These are phyloP conservation scores for Aspergillus nomiae DNA, from an alignment of 2,329 filamentous ascomycete species.

Conservation along the genomic window DNA sequence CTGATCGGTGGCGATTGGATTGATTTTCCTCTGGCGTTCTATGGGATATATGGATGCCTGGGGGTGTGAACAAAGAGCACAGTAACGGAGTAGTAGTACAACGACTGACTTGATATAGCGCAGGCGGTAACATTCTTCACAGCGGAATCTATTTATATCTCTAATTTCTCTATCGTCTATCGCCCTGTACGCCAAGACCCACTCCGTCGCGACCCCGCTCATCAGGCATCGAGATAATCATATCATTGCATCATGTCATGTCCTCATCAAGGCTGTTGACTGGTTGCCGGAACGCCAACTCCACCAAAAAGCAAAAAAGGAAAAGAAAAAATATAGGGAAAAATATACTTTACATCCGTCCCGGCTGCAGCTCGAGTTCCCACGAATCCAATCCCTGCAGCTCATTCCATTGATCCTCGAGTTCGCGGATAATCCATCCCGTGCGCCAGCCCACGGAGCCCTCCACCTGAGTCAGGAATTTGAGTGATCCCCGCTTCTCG, in stretches of 20 bases:
- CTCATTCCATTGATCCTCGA: constrained; percentile 33
- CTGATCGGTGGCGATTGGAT: too few species aligned
- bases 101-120: background rate
- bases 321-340: background rate
- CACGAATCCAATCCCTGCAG: constrained; percentile 23
- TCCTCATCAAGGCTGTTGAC: background rate
- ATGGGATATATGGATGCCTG: background rate
- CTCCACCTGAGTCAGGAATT: constrained; percentile 31
- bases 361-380: background rate
- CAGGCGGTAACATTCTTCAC: background rate
- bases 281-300: background rate
- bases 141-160: background rate
- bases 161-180: background rate
- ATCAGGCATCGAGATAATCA: constrained; percentile 1
- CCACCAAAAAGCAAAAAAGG: background rate
- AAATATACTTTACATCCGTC: background rate
- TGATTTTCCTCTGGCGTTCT: too few species aligned
- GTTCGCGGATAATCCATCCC: constrained; percentile 30
- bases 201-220: constrained; percentile 1
- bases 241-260: background rate
- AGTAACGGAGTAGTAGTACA: too few species aligned
- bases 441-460: constrained; percentile 35
- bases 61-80: too few species aligned
- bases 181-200: background rate
- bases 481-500: constrained; percentile 31